phyloP scores from a whole-genome alignment of 495 filamentous ascomycete genomes.

The Sordaria brevicollis region DNA sequence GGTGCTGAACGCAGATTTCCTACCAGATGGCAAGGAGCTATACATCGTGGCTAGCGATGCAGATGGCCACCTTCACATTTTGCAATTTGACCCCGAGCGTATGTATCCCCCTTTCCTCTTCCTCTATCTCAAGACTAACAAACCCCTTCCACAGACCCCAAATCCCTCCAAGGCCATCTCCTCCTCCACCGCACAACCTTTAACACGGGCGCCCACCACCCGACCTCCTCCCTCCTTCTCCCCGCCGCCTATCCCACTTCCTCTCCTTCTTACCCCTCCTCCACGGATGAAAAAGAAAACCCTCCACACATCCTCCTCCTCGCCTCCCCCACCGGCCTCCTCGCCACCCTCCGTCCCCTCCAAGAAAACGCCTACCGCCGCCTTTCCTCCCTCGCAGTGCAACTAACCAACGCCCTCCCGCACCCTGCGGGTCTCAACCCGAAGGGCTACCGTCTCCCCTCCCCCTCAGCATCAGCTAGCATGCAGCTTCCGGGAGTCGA shows the following conservation, averaged over 20 bases:
- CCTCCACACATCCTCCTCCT: conserved; percentile 55
- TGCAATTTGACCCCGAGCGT: conserved; percentile 92
- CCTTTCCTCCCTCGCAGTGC: conserved; percentile 68
- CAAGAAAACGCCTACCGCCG: conserved; percentile 74
- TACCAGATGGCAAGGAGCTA: conserved; percentile 75
- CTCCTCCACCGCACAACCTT: conserved; percentile 81
- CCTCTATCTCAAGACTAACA: conserved; percentile 13
- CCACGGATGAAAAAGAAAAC: conserved; percentile 13
- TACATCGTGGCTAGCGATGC: conserved; percentile 76
- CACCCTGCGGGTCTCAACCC: conserved; percentile 75
- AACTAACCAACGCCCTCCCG: conserved; percentile 65
- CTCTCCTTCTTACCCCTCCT: conserved; percentile 12
- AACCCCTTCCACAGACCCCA: conserved; percentile 60
- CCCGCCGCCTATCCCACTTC: conserved; percentile 41
- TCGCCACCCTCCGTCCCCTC: conserved; percentile 69
- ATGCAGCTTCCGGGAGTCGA: conserved; percentile 30
- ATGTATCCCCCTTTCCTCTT: conserved; percentile 13
- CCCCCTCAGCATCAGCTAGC: conserved; percentile 2
- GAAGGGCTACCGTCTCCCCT: conserved; percentile 52
- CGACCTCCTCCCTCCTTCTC: conserved; percentile 63
- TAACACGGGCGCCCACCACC: conserved; percentile 65
- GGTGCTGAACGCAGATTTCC: conserved; percentile 73
- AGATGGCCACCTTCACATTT: conserved; percentile 73
- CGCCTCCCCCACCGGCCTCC: conserved; percentile 58
- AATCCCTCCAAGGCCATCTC: conserved; percentile 78